phyloP scores from a whole-genome alignment of 345 rosid genomes.

The Lepidium didymum region DNA sequence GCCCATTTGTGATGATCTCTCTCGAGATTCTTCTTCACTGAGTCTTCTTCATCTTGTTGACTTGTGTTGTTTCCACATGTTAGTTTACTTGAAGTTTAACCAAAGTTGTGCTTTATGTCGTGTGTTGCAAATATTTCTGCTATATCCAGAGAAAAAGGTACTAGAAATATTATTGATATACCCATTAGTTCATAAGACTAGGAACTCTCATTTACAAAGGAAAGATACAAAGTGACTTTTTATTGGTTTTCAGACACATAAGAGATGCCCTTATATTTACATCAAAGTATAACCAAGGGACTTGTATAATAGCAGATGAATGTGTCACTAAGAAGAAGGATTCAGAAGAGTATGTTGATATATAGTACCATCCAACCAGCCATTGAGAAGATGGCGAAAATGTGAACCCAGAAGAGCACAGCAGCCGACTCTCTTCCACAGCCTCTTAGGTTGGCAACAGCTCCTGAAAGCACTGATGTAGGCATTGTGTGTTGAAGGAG shows the following conservation, averaged over 20 bases:
- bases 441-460: constrained; percentile 90
- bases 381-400: constrained; percentile 85
- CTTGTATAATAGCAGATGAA: neutral
- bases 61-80: neutral
- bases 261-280: constrained; percentile 16
- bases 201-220: constrained; percentile 14
- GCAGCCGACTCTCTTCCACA: constrained; percentile 99
- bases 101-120: neutral
- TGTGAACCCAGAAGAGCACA: constrained; percentile 94
- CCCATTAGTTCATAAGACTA: neutral
- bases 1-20: too few species aligned
- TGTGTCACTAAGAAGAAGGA: neutral
- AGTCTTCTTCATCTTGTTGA: neutral
- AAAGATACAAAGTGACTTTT: neutral
- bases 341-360: constrained; percentile 71
- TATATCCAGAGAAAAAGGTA: neutral
- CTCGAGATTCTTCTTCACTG: too few species aligned
- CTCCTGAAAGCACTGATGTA: constrained; percentile 95
- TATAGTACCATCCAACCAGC: constrained; percentile 93
- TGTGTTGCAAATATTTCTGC: neutral
- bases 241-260: constrained; percentile 11
- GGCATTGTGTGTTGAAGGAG: constrained; percentile 98
- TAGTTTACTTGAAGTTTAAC: neutral
- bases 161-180: too few species aligned
- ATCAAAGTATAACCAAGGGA: neutral